Evolutionary conservation across 345 rosid species (phyloP).

Genomic region (Euphorbia peplus): DNA sequence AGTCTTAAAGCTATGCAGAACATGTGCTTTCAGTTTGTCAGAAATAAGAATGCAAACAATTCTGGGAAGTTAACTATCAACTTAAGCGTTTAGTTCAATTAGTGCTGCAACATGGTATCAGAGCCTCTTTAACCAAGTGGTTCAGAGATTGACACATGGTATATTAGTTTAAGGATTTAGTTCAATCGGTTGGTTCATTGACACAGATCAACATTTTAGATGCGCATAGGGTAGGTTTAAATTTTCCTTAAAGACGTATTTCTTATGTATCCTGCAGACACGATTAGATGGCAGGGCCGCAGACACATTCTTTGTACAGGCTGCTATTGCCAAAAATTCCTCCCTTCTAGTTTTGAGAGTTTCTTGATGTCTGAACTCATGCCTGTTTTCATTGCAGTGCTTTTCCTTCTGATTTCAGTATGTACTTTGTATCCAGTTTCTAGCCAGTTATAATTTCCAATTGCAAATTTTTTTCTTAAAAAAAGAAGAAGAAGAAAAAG

Average conservation of each 20-base stretch:
- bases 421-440: neutral
- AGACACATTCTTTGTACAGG: neutral
- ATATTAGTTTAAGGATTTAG: too few relatives aligned
- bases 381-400: neutral
- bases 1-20: neutral
- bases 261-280: neutral
- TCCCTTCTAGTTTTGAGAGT: neutral
- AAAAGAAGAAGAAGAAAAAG: neutral
- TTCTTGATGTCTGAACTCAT: neutral
- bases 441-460: neutral
- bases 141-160: too few relatives aligned
- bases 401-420: neutral
- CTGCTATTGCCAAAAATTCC: neutral
- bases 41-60: too few relatives aligned
- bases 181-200: too few relatives aligned
- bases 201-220: neutral
- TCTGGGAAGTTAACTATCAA: too few relatives aligned
- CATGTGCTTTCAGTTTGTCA: neutral
- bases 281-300: neutral
- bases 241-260: too few relatives aligned
- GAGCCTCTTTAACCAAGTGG: too few relatives aligned
- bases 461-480: neutral
- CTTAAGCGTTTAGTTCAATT: too few relatives aligned
- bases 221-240: neutral
- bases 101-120: too few relatives aligned